A percentile compares a stretch with the other conserved stretches of the same genome.
Evolutionary conservation across 306 rosid species (phyloP).

Genomic region (Fagus sylvatica): DNA sequence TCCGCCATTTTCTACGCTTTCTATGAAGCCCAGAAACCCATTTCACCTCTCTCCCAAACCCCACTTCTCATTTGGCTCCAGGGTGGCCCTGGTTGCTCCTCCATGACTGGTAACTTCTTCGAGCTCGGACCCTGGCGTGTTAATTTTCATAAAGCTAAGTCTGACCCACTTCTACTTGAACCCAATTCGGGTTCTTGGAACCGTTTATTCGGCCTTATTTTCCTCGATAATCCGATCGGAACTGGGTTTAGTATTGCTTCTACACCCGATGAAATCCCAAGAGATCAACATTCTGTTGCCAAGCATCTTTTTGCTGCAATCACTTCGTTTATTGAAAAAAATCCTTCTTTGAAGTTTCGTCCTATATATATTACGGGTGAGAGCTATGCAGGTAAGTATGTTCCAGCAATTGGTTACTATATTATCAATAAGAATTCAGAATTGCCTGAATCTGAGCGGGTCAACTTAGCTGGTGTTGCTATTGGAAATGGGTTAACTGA

Average conservation of each 20-base stretch:
- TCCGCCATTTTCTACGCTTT: conserved; percentile 75
- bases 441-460: conserved; percentile 25
- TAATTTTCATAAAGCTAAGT: conserved; percentile 30
- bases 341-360: conserved; percentile 50
- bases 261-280: conserved; percentile 58
- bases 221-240: conserved; percentile 80
- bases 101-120: conserved; percentile 72
- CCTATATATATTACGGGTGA: conserved; percentile 81
- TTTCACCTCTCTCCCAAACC: conserved; percentile 48
- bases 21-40: conserved; percentile 74
- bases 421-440: conserved; percentile 42
- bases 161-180: conserved; percentile 34
- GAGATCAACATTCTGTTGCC: conserved; percentile 50
- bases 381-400: conserved; percentile 84
- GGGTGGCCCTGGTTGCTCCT: conserved; percentile 96
- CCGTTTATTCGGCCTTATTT: conserved; percentile 59
- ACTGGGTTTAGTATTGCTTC: conserved; percentile 78
- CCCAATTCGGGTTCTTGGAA: conserved; percentile 78
- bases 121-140: conserved; percentile 84
- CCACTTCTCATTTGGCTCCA: conserved; percentile 92
- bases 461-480: conserved; percentile 65
- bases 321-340: conserved; percentile 48
- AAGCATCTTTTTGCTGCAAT: conserved; percentile 64
- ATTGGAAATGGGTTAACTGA: conserved; percentile 81
- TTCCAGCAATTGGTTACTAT: conserved; percentile 69